Evolutionary conservation across 257 asterid genomes (phyloP), one percentile per base, ranked within the genome.

Genomic region (Ilex asprella): DNA sequence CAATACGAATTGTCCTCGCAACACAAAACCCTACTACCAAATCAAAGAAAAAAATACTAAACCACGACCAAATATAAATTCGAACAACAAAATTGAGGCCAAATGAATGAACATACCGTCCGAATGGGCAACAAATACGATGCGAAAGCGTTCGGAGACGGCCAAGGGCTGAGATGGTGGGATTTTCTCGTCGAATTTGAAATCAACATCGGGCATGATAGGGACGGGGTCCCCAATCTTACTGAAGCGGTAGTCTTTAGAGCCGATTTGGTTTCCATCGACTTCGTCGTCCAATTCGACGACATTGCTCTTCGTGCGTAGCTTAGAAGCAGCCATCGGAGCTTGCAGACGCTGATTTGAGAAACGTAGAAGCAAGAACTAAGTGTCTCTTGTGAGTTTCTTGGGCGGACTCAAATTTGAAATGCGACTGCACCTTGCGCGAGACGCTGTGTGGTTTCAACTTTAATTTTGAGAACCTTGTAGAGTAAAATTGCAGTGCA

Each of bases 121-220:
- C 6, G 95, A 75, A 64, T 92, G 87, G 60, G 91, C 88, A 35
- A 86, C 70, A 49, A 89, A 92, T 50, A 89, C 81, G 65, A 92
- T 95, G 58, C 88, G 79, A 65, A 79, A 82, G 50, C 80, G 90
- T 59, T 86, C 78, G 57, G 99, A 85, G 63, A 89, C 79, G 10
- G 92, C 95, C 62, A 92, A 51, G 30, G 99, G 96, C 56, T 70
- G 85, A 13, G 81, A 57, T 2, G 97, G 97, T 56, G 78, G 84
- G 64, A 62, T 62, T 31, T 79, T 58, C 4, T 86, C 65, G 61
- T 86, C 91, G 69, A 83, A 89, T 9, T 65, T 66, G 52, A 75
- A 60, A 62, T 51, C 15, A 41, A 31, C 66, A 31, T 61, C 70
- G 49, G 82, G 62, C 16, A 54, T 58, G 12, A 86, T 69, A 7